A percentile compares a stretch with the other conserved stretches of the same genome.
phyloP scores from a whole-genome alignment of 805 yeast genomes.

The Torulaspora indica region DNA sequence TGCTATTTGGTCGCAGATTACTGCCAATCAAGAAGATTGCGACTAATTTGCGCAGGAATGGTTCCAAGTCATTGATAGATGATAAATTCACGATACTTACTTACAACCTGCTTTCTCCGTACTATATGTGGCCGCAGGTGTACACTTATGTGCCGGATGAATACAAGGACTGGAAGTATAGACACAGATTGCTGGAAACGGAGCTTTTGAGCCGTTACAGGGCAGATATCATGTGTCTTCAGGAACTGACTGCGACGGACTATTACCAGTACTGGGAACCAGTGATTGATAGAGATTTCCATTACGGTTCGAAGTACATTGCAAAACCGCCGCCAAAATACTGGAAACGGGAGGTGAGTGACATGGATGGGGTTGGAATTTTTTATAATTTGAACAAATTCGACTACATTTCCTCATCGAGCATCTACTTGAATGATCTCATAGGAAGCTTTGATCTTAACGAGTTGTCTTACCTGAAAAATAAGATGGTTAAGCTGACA shows the following conservation, averaged over 20 bases:
- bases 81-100: conserved; percentile 37
- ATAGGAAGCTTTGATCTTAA: conserved; percentile 28
- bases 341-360: conserved; percentile 45
- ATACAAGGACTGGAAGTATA: conserved; percentile 46
- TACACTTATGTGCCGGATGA: conserved; percentile 46
- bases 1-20: conserved; percentile 11
- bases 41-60: conserved; percentile 5
- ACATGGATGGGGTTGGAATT: conserved; percentile 58
- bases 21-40: conserved; percentile 12
- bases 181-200: conserved; percentile 42
- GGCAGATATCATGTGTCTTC: conserved; percentile 58
- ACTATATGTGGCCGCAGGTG: conserved; percentile 57
- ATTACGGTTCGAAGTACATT: conserved; percentile 46
- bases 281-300: conserved; percentile 27
- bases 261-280: conserved; percentile 41
- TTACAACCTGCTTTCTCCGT: conserved; percentile 47
- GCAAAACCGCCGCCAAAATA: conserved; percentile 49
- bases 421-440: conserved; percentile 35
- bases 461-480: conserved; percentile 28
- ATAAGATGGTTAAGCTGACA: conserved; percentile 24
- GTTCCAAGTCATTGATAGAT: conserved; percentile 9
- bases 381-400: conserved; percentile 49
- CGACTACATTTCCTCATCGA: conserved; percentile 36
- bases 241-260: conserved; percentile 46
- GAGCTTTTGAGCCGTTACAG: conserved; percentile 34